These are phyloP conservation scores for Cladophialophora exuberans DNA, from an alignment of 2,329 filamentous ascomycete genomes.

Conservation along the genomic window DNA sequence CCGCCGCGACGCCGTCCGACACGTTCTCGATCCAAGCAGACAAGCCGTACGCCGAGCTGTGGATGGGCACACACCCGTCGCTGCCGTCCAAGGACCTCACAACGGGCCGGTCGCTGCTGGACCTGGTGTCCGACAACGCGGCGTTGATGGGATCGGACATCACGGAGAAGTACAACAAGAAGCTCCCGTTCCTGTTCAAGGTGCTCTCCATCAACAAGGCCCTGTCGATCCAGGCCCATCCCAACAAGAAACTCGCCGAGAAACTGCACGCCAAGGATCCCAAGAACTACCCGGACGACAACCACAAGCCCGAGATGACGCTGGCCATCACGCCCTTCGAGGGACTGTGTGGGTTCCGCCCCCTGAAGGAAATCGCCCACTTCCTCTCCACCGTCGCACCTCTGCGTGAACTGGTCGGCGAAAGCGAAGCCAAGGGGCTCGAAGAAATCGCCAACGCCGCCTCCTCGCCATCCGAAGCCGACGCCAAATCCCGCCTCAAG, in stretches of 20 bases:
- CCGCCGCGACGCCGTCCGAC: slow-evolving; percentile 76
- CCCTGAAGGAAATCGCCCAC: slow-evolving; percentile 80
- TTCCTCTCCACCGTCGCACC: slow-evolving; percentile 72
- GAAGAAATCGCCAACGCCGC: slow-evolving; percentile 57
- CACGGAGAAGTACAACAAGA: slow-evolving; percentile 73
- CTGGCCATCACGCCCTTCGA: slow-evolving; percentile 97
- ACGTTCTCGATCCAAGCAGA: slow-evolving; percentile 79
- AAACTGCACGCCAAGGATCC: slow-evolving; percentile 82
- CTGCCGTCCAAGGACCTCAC: slow-evolving; percentile 88
- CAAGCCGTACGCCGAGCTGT: slow-evolving; percentile 96
- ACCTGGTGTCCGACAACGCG: slow-evolving; percentile 85
- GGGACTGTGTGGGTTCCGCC: slow-evolving; percentile 92
- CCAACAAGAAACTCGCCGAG: slow-evolving; percentile 92
- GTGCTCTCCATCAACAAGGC: slow-evolving; percentile 95
- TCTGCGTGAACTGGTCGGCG: slow-evolving; percentile 68
- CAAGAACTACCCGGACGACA: slow-evolving; percentile 97
- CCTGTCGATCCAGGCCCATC: slow-evolving; percentile 94
- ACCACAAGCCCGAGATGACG: slow-evolving; percentile 99
- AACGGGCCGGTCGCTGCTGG: slow-evolving; percentile 82
- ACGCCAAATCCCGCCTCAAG: slow-evolving; percentile 79
- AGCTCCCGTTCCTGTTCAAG: slow-evolving; percentile 96
- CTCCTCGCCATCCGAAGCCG: slow-evolving; percentile 55
- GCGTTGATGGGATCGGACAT: slow-evolving; percentile 76
- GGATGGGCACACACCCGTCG: slow-evolving; percentile 98
- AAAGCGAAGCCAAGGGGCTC: slow-evolving; percentile 63